phyloP scores from a whole-genome alignment of 768 basidiomycete genomes.

The Symmetrospora coprosmae region DNA sequence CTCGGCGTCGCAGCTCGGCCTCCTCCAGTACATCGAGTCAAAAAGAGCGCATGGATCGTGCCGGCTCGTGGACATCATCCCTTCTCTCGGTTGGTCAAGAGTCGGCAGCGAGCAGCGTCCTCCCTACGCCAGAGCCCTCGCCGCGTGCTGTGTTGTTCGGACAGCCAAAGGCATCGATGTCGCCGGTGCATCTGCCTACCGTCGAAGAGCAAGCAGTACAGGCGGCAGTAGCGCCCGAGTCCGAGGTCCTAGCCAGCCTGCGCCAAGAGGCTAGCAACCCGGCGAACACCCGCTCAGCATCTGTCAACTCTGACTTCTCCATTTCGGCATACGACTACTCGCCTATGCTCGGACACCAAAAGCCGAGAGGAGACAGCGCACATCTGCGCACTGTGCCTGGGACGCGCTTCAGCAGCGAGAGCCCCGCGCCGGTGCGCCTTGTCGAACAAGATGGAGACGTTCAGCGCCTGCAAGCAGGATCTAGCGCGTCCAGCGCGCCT shows the following conservation, averaged over 20 bases:
- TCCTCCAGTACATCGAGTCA: too few species aligned
- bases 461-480: not conserved
- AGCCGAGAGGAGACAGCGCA: too few species aligned
- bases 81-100: too few species aligned
- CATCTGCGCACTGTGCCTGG: too few species aligned
- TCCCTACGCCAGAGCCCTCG: too few species aligned
- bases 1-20: too few species aligned
- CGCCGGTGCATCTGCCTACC: not conserved
- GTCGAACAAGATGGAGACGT: not conserved
- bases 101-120: too few species aligned
- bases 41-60: too few species aligned
- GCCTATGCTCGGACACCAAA: not conserved
- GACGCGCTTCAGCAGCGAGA: not conserved
- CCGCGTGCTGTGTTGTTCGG: not conserved
- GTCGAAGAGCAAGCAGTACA: not conserved
- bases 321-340: not conserved
- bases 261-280: not conserved
- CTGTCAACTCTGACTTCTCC: not conserved
- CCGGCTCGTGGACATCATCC: too few species aligned
- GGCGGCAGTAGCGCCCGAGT: not conserved
- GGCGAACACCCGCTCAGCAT: not conserved
- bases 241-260: not conserved
- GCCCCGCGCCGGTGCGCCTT: not conserved
- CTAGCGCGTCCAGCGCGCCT: not conserved
- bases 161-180: not conserved